phyloP scores from a whole-genome alignment of 495 filamentous ascomycete species.

The Usnea hakonensis region DNA sequence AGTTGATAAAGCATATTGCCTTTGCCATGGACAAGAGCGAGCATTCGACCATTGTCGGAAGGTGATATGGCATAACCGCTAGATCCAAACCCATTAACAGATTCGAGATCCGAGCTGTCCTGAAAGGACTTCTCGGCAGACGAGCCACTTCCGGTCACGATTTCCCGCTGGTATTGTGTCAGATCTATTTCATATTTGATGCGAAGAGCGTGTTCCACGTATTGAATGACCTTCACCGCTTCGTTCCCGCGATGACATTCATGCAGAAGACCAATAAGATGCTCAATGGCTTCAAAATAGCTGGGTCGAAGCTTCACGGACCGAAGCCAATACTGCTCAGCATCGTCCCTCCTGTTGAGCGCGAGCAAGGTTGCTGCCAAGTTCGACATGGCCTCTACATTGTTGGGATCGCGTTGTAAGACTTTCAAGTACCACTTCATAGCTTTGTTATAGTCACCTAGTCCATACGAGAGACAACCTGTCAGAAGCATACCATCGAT shows the following conservation, averaged over 20 bases:
- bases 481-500: slow-evolving; percentile 90
- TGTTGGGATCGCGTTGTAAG: slow-evolving; percentile 67
- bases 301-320: slow-evolving; percentile 77
- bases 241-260: slow-evolving; percentile 73
- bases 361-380: slow-evolving; percentile 82
- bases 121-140: slow-evolving; percentile 43
- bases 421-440: slow-evolving; percentile 85
- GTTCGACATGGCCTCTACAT: slow-evolving; percentile 94
- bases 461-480: slow-evolving; percentile 87
- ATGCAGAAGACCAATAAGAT: slow-evolving; percentile 83
- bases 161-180: slow-evolving; percentile 25
- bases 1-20: slow-evolving; percentile 96
- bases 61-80: slow-evolving; percentile 83
- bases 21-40: slow-evolving; percentile 89
- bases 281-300: slow-evolving; percentile 95
- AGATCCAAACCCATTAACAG: slow-evolving; percentile 39
- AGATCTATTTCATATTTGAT: slow-evolving; percentile 37
- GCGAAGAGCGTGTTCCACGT: slow-evolving; percentile 70
- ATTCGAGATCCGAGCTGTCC: slow-evolving; percentile 22
- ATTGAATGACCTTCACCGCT: slow-evolving; percentile 82
- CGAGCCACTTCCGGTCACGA: slow-evolving; percentile 25
- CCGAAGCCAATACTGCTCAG: slow-evolving; percentile 76
- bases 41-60: slow-evolving; percentile 86
- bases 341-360: slow-evolving; percentile 73
- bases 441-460: slow-evolving; percentile 80